Evolutionary conservation across 1,284 basidiomycete species (phyloP), one percentile per base, ranked within the genome.

Genomic region (Rhodotorula sp.): DNA sequence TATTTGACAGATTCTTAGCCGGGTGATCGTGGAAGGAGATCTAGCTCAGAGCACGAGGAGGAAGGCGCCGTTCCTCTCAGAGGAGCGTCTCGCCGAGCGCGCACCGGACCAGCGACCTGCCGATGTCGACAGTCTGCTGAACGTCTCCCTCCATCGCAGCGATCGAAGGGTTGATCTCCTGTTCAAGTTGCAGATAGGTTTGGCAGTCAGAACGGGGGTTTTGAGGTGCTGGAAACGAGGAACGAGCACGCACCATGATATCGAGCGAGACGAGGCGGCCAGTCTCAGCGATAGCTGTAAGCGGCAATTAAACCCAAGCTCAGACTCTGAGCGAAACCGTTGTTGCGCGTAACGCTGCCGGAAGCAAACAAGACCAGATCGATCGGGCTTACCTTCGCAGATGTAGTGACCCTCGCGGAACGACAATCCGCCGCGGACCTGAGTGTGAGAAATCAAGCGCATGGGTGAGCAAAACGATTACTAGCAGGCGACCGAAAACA

Each of bases 361-460:
- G 37, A 14, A 42, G 37, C 37, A 42, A 42, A 14, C 7, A 42
- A 42, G 33, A 17, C 12, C 24, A 24, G 42, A 20, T 0, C 7
- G 7, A 15, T 22, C 5, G 20, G 24, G 33, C 63, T 20, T 8
- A 71, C 68, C 66, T 82, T 99, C 96, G 79, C 92, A 95, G 78
- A 98, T 96, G 82, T 95, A 96, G 82, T 95, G 91, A 17, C 95
- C 96, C 81, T 99, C 96, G 73, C 96, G 86, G 85, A 99, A 99
- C 22, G 91, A 95, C 71, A 99, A 83, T 20, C 96, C 96, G 18
- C 96, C 96, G 76, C 95, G 90, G 24, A 95, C 59, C 59, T 60
- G 59, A 14, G 7, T 6, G 30, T 62, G 48, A 29, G n/a, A 10
- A 54, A 7, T 33, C 61, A 15, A 30, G 44, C 14, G n/a, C 24